Evolutionary conservation across 1,284 basidiomycete species (phyloP).

Genomic region (Rhodotorula sp.): DNA sequence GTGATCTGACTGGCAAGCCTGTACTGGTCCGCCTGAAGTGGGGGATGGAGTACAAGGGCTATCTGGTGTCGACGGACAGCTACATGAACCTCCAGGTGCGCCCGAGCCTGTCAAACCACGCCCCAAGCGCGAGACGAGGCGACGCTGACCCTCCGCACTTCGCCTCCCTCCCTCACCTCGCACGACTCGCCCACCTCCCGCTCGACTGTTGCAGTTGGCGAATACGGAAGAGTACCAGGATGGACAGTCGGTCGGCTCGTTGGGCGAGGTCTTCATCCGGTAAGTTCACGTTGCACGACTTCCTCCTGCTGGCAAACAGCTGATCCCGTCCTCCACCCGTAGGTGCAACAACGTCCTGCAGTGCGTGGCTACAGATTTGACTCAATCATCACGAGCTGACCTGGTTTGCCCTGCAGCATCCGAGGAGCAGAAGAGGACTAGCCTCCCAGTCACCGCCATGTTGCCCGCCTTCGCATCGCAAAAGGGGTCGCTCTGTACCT

Average conservation of each 20-base stretch:
- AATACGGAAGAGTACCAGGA: conserved; percentile 99
- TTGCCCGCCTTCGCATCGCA: background rate
- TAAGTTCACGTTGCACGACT: conserved; percentile 50
- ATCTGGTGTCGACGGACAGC: conserved; percentile 95
- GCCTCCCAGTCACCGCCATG: background rate
- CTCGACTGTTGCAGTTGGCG: conserved; percentile 64
- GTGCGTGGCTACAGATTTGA: conserved; percentile 3
- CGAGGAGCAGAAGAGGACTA: conserved; percentile 28
- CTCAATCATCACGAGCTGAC: background rate
- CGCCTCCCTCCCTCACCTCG: background rate
- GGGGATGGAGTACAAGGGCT: conserved; percentile 99
- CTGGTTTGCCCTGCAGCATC: conserved; percentile 6
- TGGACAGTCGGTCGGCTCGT: conserved; percentile 88
- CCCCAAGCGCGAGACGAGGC: background rate
- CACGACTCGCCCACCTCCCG: conserved; percentile 4
- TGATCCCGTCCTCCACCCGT: background rate
- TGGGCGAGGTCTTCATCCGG: conserved; percentile 99
- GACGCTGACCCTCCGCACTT: background rate
- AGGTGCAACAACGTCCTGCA: conserved; percentile 43
- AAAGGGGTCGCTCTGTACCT: background rate
- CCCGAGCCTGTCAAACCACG: background rate
- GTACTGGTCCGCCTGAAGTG: conserved; percentile 93
- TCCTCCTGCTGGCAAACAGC: too few species aligned
- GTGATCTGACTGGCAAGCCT: conserved; percentile 96
- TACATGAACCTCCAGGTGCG: conserved; percentile 98